Evolutionary conservation across 106 monocot species (phyloP).

Genomic region (Dendrobium officinale): DNA sequence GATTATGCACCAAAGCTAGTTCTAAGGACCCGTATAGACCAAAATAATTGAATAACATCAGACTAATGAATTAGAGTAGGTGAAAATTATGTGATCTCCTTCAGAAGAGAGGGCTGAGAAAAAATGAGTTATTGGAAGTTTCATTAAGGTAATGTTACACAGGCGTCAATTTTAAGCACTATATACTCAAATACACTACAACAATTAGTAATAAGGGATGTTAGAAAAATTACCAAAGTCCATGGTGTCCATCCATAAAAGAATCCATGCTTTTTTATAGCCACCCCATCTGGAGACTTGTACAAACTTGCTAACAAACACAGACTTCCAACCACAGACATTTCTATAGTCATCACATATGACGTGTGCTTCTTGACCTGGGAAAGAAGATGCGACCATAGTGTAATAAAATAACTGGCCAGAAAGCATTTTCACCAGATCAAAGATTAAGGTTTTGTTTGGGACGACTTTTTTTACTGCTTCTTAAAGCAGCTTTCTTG

Average conservation of each 20-base stretch:
- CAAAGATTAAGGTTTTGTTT: background rate
- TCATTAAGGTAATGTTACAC: background rate
- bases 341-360: conserved; percentile 96
- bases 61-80: background rate
- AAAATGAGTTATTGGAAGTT: background rate
- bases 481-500: too few relatives aligned
- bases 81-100: background rate
- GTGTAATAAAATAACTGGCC: background rate
- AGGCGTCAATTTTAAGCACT: background rate
- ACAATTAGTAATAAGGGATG: background rate
- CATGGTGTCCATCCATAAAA: conserved; percentile 86
- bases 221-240: conserved; percentile 63
- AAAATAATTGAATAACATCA: background rate
- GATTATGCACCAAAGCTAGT: too few relatives aligned
- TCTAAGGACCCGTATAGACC: background rate
- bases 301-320: conserved; percentile 77
- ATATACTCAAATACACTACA: background rate
- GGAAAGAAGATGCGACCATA: conserved; percentile 7
- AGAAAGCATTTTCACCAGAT: background rate
- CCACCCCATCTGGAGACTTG: conserved; percentile 90
- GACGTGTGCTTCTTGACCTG: conserved; percentile 96
- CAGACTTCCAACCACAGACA: conserved; percentile 87
- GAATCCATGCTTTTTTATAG: conserved; percentile 84
- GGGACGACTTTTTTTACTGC: too few relatives aligned
- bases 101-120: background rate